Percentiles rank a stretch among this genome's conserved stretches.
These are phyloP conservation scores for Blastomyces emzantsi DNA, from an alignment of 2,329 filamentous ascomycete species.

Conservation along the genomic window DNA sequence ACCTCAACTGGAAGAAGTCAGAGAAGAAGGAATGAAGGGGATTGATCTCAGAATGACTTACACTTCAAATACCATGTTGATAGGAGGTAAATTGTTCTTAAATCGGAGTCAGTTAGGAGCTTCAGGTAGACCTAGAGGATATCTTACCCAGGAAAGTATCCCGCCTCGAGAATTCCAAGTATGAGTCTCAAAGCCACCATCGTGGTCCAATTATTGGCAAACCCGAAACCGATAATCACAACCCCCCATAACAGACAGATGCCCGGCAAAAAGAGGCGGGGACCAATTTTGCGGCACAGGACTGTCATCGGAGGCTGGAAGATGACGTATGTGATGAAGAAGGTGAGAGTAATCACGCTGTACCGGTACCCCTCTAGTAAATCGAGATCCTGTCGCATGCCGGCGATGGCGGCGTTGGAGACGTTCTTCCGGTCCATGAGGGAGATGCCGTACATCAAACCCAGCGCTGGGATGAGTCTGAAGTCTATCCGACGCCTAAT, in stretches of 20 bases:
- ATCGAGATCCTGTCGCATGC: constrained; percentile 20
- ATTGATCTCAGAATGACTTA: constrained; percentile 29
- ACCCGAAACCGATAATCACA: constrained; percentile 47
- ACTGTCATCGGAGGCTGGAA: constrained; percentile 65
- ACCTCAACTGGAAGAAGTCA: constrained; percentile 21
- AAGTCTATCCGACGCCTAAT: constrained; percentile 61
- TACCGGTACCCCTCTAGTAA: constrained; percentile 23
- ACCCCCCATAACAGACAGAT: constrained; percentile 22
- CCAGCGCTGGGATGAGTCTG: constrained; percentile 51
- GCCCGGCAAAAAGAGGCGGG: constrained; percentile 23
- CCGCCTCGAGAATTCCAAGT: constrained; percentile 53
- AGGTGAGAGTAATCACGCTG: constrained; percentile 58
- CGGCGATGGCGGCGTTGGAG: constrained; percentile 61
- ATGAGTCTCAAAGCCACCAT: constrained; percentile 50
- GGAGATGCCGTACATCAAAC: constrained; percentile 60
- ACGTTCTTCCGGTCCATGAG: constrained; percentile 71
- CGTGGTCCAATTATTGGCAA: constrained; percentile 44
- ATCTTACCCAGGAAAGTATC: constrained; percentile 51
- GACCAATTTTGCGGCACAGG: constrained; percentile 56
- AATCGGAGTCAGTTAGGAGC: background rate
- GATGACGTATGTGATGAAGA: constrained; percentile 64
- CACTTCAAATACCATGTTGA: constrained; percentile 61
- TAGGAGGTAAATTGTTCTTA: constrained; percentile 52
- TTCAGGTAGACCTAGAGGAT: background rate
- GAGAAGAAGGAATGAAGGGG: background rate